Evolutionary conservation across 768 basidiomycete species (phyloP).

Genomic region (Calocera viscosa): DNA sequence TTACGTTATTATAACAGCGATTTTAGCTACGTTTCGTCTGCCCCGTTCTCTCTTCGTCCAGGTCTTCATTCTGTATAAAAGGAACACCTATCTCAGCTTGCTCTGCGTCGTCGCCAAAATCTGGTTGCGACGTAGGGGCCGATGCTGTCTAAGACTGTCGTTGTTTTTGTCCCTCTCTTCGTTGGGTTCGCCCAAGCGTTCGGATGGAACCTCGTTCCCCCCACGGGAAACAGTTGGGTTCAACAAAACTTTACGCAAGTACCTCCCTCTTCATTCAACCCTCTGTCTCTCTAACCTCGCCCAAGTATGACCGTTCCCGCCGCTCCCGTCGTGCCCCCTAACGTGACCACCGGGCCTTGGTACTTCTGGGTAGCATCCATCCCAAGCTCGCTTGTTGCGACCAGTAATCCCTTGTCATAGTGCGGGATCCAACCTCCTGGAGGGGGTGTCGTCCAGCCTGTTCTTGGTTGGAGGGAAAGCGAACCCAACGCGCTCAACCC

Average conservation of each 20-base stretch:
- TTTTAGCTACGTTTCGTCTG: too few species aligned
- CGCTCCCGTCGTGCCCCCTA: neutral
- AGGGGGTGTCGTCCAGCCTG: constrained; percentile 7
- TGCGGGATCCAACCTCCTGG: constrained; percentile 5
- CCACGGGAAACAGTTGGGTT: neutral
- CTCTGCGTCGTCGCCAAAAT: too few species aligned
- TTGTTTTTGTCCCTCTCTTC: neutral
- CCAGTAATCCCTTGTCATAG: too few species aligned
- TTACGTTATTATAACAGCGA: too few species aligned
- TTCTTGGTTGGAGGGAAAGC: neutral
- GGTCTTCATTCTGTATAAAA: too few species aligned
- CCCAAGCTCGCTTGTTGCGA: too few species aligned
- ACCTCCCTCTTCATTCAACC: neutral
- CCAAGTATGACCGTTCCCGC: constrained; percentile 5
- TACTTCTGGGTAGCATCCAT: neutral
- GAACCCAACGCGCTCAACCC: neutral
- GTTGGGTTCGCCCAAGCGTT: neutral
- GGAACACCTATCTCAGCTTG: too few species aligned
- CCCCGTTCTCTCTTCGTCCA: too few species aligned
- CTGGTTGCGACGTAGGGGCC: too few species aligned
- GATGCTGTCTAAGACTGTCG: neutral
- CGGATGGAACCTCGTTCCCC: neutral
- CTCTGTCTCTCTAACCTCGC: neutral
- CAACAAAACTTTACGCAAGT: constrained; percentile 3
- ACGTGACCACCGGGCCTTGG: constrained; percentile 8